Evolutionary conservation across 371 early-diverging fungal species (phyloP).

Genomic region (Lichtheimia ramosa): DNA sequence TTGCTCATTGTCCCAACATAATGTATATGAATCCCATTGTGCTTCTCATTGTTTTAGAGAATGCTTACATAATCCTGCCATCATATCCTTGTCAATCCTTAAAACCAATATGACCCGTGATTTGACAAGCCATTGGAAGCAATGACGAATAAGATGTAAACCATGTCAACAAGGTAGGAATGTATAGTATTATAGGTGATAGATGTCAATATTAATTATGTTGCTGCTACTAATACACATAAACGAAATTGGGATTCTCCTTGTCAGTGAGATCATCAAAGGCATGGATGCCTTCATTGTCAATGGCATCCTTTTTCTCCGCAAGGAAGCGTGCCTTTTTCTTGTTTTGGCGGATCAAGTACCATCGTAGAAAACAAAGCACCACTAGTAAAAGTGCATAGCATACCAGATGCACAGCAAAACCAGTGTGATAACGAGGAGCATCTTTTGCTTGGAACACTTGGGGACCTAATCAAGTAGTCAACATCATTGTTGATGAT

Average conservation of each 20-base stretch:
- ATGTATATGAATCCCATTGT: no score
- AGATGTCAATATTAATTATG: no score
- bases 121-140: no score
- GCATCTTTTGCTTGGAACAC: constrained; percentile 21
- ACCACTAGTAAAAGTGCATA: constrained; percentile 14
- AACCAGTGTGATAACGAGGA: constrained; percentile 21
- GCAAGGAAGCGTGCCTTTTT: constrained; percentile 14
- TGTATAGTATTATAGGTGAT: no score
- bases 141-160: no score
- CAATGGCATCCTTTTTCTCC: constrained; percentile 3
- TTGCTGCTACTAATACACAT: constrained; percentile 10
- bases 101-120: no score
- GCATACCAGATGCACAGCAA: constrained; percentile 24
- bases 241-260: constrained; percentile 22
- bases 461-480: constrained; percentile 16
- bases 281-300: constrained; percentile 8
- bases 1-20: no score
- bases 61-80: no score
- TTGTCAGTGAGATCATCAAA: constrained; percentile 27
- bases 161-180: no score
- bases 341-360: constrained; percentile 21
- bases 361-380: constrained; percentile 8
- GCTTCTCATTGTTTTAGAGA: no score
- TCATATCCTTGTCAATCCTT: no score
- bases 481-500: background rate